Evolutionary conservation across 2,329 filamentous ascomycete species (phyloP), one percentile per base, ranked within the genome.

Genomic region (Lachnellula occidentalis): DNA sequence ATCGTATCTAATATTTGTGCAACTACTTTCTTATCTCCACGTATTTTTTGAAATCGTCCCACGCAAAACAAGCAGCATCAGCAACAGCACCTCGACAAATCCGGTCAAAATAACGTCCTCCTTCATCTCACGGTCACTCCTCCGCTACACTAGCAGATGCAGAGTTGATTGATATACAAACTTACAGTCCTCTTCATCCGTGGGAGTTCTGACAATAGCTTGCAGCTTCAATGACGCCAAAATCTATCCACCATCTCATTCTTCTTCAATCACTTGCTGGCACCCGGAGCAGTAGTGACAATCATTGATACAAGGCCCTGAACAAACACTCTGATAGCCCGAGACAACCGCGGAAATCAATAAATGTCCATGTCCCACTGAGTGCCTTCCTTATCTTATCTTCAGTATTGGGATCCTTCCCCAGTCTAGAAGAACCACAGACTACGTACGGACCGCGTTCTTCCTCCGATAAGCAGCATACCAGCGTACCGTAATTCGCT

Each of bases 261-360:
- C 62, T 67, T 45, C 58, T 67, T 59, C 64, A 63, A 60, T 65
- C 62, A 52, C 58, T 66, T 37, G 65, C 64, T 43, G 61, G 64
- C 31, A 55, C 59, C 34, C 59, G 60, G 51, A 60, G 57, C 45
- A 58, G 57, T 54, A 31, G 27, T 39, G 60, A 64, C 42, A 65
- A 58, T 46, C 61, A 58, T 48, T 64, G 61, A 64, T 11, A 27
- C 12, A 31, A 31, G 27, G 27, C 27, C 27, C 27, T 31, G 27
- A 31, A 31, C 27, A 31, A 7, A 24, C 8, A 3, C 2, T 9
- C 27, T 31, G 27, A 9, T 31, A 31, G 7, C 8, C 27, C 27
- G 22, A 31, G 27, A 31, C 27, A 31, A 31, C 27, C 9, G 9
- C 27, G 27, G 27, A 31, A 31, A 31, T 12, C 27, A 31, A 9